Evolutionary conservation across 2,329 filamentous ascomycete genomes (phyloP).

Genomic region (Xylaria sp.): DNA sequence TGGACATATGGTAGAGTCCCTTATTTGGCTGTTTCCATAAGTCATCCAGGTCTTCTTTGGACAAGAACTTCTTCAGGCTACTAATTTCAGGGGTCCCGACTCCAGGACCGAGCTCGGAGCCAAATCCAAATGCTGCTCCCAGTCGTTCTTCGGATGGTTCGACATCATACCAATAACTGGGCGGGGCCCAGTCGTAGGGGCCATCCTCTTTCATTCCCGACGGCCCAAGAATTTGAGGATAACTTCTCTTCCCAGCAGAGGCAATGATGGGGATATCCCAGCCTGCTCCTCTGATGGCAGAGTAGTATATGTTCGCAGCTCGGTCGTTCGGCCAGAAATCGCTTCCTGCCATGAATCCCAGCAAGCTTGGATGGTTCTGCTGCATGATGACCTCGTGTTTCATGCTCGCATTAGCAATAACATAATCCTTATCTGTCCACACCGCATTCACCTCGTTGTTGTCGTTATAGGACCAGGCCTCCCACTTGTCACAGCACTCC

Average conservation of each 20-base stretch:
- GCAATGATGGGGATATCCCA: conserved; percentile 69
- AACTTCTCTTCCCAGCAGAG: conserved; percentile 67
- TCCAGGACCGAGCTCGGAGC: conserved; percentile 70
- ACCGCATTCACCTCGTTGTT: conserved; percentile 56
- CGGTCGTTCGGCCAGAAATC: conserved; percentile 72
- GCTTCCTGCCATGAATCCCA: conserved; percentile 69
- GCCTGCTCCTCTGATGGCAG: conserved; percentile 60
- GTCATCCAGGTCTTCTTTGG: conserved; percentile 60
- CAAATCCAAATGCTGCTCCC: conserved; percentile 72
- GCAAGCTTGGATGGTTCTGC: conserved; percentile 68
- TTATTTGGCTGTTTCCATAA: conserved; percentile 67
- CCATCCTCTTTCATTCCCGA: conserved; percentile 74
- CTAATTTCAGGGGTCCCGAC: conserved; percentile 69
- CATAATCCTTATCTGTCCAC: conserved; percentile 67
- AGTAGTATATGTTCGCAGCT: conserved; percentile 64
- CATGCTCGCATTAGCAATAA: conserved; percentile 65
- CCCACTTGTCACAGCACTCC: conserved; percentile 77
- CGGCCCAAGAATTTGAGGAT: conserved; percentile 61
- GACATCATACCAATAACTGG: conserved; percentile 70
- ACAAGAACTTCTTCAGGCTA: conserved; percentile 66
- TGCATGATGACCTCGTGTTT: conserved; percentile 69
- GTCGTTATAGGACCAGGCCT: conserved; percentile 70
- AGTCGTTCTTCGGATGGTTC: conserved; percentile 53
- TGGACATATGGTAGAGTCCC: conserved; percentile 69
- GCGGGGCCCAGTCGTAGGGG: conserved; percentile 74